Evolutionary conservation across 2,329 filamentous ascomycete species (phyloP), one percentile per base, ranked within the genome.

Genomic region (Pyrenophora tritici-repentis): DNA sequence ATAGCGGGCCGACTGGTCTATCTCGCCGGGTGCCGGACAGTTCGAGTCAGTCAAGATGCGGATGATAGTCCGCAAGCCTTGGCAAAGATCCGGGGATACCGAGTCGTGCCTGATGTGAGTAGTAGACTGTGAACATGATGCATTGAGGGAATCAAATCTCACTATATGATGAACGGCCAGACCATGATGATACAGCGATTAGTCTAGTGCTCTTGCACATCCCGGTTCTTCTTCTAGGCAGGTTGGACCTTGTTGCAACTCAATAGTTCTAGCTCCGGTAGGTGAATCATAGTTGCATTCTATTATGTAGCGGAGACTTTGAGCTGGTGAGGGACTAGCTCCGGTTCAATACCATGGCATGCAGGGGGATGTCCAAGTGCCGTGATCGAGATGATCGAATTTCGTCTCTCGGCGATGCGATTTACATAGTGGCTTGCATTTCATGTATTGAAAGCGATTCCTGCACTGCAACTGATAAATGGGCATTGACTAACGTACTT

Each of bases 301-400:
- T 43, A 12, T 10, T 18, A 32, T 43, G 24, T 10, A 20, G 12
- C 41, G 41, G 31, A 43, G 41, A 43, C 33, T 42, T 43, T 43
- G 10, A 35, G 6, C 32, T 43, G 9, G 9, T 29, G 26, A 10
- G 26, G 26, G 26, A 12, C 9, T 29, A 22, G 32, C 20, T 22
- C 31, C 34, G n/a, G 41, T 31, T 14, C 31, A 26, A 35, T 33
- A 22, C 41, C 18, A 13, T 26, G 10, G 12, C 18, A 6, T 13
- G 34, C 32, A 43, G 41, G 41, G 41, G 39, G 7, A n/a, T 18
- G 6, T 10, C 14, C 13, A 29, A 42, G 26, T 12, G 26, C 26
- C 26, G 26, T 29, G 26, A 29, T 29, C 26, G 26, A 29, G 9
- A 29, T 13, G 9, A 29, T 13, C 9, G 22, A 24, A 7, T 9